Conservation (phyloP, 2,329 filamentous ascomycete species). For the Aureobasidium lini region DNA sequence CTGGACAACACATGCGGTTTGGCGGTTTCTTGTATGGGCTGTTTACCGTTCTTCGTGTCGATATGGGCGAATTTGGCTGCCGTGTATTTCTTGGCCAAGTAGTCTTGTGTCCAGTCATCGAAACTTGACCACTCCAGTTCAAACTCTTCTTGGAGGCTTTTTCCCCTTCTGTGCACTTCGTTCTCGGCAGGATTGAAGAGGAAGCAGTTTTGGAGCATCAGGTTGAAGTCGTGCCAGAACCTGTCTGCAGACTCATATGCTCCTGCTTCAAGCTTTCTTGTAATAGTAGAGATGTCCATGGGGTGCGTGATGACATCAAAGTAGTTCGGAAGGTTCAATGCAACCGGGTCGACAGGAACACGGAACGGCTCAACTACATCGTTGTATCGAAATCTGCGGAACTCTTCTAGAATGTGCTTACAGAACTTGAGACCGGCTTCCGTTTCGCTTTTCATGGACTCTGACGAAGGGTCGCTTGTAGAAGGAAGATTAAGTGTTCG, state of each 20-base stretch:
- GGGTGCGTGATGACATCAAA: not conserved
- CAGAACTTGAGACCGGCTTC: not conserved
- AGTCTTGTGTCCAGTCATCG: not conserved
- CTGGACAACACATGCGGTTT: no score
- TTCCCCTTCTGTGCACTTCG: not conserved
- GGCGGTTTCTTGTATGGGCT: no score
- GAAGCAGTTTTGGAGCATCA: not conserved
- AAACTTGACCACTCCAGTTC: not conserved
- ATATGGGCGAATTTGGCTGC: no score
- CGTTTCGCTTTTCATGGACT: no score
- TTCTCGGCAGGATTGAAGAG: not conserved
- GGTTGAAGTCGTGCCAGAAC: not conserved
- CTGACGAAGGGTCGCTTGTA: no score
- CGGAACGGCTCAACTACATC: not conserved
- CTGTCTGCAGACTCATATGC: not conserved
- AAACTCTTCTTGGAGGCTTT: not conserved
- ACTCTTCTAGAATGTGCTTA: not conserved
- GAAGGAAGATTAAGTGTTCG: no score
- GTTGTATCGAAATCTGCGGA: not conserved
- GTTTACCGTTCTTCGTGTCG: no score
- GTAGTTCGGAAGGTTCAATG: not conserved
- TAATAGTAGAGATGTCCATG: not conserved
- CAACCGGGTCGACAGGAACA: not conserved
- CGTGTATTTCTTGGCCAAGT: no score
- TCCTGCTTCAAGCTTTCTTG: not conserved